Evolutionary conservation across 345 rosid genomes (phyloP).

Genomic region (Tarenaya hassleriana): DNA sequence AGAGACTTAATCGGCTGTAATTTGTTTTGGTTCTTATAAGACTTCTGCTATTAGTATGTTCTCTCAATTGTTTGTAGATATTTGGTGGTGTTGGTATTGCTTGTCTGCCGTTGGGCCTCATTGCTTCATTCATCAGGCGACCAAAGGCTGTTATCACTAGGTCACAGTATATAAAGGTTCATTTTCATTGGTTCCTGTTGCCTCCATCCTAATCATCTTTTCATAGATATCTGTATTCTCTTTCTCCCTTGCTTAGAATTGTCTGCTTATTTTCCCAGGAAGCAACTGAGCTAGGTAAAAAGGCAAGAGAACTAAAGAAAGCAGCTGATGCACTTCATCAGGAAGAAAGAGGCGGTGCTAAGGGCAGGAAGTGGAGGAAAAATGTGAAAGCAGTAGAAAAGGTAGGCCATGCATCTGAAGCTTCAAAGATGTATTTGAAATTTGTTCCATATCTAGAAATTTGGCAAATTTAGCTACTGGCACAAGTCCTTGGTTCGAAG

Average conservation of each 20-base stretch:
- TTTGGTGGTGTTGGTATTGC: constrained; percentile 99
- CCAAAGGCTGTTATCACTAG: constrained; percentile 98
- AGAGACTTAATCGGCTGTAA: too few relatives aligned
- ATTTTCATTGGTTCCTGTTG: constrained; percentile 1
- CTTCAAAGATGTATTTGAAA: neutral
- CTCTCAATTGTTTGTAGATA: constrained; percentile 44
- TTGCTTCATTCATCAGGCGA: constrained; percentile 86
- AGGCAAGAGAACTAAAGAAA: constrained; percentile 89
- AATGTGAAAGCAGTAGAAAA: constrained; percentile 92
- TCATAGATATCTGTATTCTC: constrained; percentile 1
- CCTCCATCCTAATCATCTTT: neutral
- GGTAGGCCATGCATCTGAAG: constrained; percentile 36
- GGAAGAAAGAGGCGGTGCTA: constrained; percentile 90
- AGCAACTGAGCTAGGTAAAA: constrained; percentile 98
- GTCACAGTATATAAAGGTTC: constrained; percentile 94
- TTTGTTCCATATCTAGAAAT: constrained; percentile 4
- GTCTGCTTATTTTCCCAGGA: constrained; percentile 47
- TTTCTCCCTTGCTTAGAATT: constrained; percentile 7
- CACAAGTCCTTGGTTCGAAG: too few relatives aligned
- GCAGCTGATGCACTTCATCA: constrained; percentile 94
- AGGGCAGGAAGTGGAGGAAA: constrained; percentile 96
- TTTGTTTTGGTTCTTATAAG: too few relatives aligned
- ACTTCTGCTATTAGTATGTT: too few relatives aligned
- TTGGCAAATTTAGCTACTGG: neutral
- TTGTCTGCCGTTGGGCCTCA: constrained; percentile 88